These are phyloP conservation scores for Monosporascus sp. DNA, from an alignment of 2,329 filamentous ascomycete species.

Conservation along the genomic window DNA sequence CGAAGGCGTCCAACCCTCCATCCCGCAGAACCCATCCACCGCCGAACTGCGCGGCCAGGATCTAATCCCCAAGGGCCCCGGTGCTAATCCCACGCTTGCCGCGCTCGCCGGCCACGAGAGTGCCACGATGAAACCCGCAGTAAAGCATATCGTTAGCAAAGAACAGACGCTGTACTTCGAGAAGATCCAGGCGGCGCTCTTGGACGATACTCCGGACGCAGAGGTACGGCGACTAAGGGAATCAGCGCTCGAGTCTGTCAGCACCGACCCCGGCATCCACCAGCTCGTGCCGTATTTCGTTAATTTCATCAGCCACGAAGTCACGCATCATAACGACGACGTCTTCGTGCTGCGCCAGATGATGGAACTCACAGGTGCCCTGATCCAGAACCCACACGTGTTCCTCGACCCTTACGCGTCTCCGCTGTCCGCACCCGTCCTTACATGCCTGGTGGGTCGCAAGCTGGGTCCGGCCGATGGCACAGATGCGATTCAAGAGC, in stretches of 20 bases:
- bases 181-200: constrained; percentile 82
- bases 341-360: constrained; percentile 84
- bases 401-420: constrained; percentile 61
- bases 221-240: constrained; percentile 66
- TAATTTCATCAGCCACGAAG: constrained; percentile 91
- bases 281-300: constrained; percentile 96
- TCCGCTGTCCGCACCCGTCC: constrained; percentile 73
- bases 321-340: constrained; percentile 89
- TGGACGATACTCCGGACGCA: constrained; percentile 83
- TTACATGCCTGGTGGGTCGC: constrained; percentile 85
- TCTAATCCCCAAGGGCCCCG: constrained; percentile 81
- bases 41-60: constrained; percentile 80
- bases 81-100: constrained; percentile 78
- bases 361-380: constrained; percentile 81
- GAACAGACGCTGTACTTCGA: constrained; percentile 97
- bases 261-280: constrained; percentile 86
- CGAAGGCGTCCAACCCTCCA: constrained; percentile 93
- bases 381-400: constrained; percentile 77
- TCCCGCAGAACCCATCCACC: constrained; percentile 90
- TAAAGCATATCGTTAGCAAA: constrained; percentile 94
- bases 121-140: constrained; percentile 76
- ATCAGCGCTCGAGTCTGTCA: constrained; percentile 78
- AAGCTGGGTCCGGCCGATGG: constrained; percentile 61
- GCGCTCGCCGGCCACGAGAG: constrained; percentile 81
- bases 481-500: constrained; percentile 48